Base-by-base conservation (phyloP, 1,284 basidiomycete genomes). In the Trichosporon ovoides region DNA sequence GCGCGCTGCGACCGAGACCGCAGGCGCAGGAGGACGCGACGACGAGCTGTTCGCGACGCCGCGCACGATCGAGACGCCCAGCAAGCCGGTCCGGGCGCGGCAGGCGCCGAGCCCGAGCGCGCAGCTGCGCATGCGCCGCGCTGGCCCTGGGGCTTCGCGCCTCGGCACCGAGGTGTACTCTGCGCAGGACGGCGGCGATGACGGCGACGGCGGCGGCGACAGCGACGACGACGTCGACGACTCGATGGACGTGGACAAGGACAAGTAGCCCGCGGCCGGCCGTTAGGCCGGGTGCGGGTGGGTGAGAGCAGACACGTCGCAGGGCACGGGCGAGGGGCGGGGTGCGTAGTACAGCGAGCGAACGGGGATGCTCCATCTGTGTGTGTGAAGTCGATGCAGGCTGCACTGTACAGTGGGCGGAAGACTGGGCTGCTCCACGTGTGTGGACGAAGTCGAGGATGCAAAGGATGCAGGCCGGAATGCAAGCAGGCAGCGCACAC, bases 161-260 rank as follows among this genome's bases (percentile, higher is more conserved):
- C 60, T 76, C 24, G 66, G 70, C 28, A 59, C 72, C 57, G 72
- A 72, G 59, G 72, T 76, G 34, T 71, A 71, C 58, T 66, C 69
- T 10, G 68, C 70, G 13, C 55, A 58, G 14, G 58, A 64, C n/a
- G 58, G 55, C 14, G 63, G 61, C 16, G 70, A 66, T 38, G 66
- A 61, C 24, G 67, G 61, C 12, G 66, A 59, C n/a, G 57, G 57
- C 35, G 61, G 53, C 4, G 60, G 63, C 13, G 52, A 55, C 20
- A 60, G 52, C n/a, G 59, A 58, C 9, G 59, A 52, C 18, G 53
- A 55, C 33, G 51, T 56, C 19, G 58, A 50, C 22, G 60, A 58
- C 33, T 53, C 55, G 37, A 72, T 71, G 71, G 73, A 73, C 13
- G 68, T 71, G 31, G 72, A 73, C 58, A 65, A 69, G 50, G 43